Evolutionary conservation across 257 asterid genomes (phyloP), one percentile per base, ranked within the genome.

Genomic region (Solanum chaucha): DNA sequence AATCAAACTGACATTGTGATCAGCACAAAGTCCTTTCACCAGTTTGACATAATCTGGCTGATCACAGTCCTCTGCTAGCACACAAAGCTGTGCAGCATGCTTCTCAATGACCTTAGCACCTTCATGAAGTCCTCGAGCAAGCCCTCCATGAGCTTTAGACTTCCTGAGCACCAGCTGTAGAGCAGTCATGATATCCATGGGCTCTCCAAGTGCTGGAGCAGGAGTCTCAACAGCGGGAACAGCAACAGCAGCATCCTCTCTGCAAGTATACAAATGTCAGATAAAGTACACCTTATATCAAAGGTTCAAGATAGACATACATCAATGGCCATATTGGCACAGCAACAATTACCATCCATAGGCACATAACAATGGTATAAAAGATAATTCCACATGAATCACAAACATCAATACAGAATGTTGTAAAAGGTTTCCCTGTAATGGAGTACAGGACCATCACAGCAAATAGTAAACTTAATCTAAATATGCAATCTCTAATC

Each of bases 11-110:
- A 95, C 95, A 44, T 94, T 94, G 87, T 95, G 95, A 81, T 95
- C 96, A 87, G 94, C 95, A 82, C 97, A 92, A 5, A 95, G 93
- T 0, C 93, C 95, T 87, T 95, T 95, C 86, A 95, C 97, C 89
- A 95, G 87, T 30, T 95, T 94, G 67, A 93, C 93, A 78, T 95
- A 95, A 74, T 94, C 96, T 3, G 91, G 89, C 82, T 94, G 98
- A 88, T 95, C 90, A 61, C 95, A 92, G 87, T 93, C 96, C 94
- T 93, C 95, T 1, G 96, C 94, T 90, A 95, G 84, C 40, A 94
- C 97, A 85, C 95, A 95, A 41, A 95, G 95, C 85, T 94, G 95
- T 5, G 93, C 97, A 26, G 93, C 91, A 82, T 94, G 95, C 92
- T 91, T 95, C 92, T 92, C 97, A 70, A 94, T 93, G 68, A 92